Base-by-base conservation (phyloP, 108 stramenopile genomes). In the Cylindrotheca fusiformis region DNA sequence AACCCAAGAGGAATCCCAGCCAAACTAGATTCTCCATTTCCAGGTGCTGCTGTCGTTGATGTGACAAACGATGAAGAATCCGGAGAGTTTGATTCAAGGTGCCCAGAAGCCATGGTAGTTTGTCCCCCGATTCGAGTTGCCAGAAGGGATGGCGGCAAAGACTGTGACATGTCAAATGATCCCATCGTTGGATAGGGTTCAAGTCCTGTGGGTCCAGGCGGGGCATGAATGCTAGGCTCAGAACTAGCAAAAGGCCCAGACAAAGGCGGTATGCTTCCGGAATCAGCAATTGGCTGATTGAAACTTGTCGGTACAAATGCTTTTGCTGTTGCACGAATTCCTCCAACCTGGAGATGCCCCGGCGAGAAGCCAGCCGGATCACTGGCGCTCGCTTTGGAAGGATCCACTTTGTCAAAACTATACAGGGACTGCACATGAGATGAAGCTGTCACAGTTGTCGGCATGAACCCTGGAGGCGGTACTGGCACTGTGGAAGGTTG, bases 311-410 rank as follows among this genome's bases (percentile, higher is more conserved):
- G 87, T 14, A 89, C 82, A 69, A 89, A 89, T 50, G 67, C 84
- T 66, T 76, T 83, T 8, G 87, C 87, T 5, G 87, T 85, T 20
- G 87, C 87, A 25, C 87, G 77, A 58, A 89, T 86, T 59, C 71
- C 69, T 52, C 87, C 84, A 30, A 80, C 22, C n/a, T 66, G 81
- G 26, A 2, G 28, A 21, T 36, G 18, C 4, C 18, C 52, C 12
- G 27, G 20, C 4, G 5, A 19, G 12, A 51, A 29, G 45, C 25
- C 30, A n/a, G 44, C 10, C 21, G 29, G 23, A 4, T 28, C 50
- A 18, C 12, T 24, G 17, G 46, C 10, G 14, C 14, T 41, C 36
- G 14, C 6, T 10, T 10, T 41, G 36, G 36, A 41, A 41, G 6
- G 6, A 41, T 41, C 36, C 36, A n/a, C n/a, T n/a, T n/a, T n/a